Base-by-base conservation (phyloP, 108 stramenopile species). In the Parmales sp. region DNA sequence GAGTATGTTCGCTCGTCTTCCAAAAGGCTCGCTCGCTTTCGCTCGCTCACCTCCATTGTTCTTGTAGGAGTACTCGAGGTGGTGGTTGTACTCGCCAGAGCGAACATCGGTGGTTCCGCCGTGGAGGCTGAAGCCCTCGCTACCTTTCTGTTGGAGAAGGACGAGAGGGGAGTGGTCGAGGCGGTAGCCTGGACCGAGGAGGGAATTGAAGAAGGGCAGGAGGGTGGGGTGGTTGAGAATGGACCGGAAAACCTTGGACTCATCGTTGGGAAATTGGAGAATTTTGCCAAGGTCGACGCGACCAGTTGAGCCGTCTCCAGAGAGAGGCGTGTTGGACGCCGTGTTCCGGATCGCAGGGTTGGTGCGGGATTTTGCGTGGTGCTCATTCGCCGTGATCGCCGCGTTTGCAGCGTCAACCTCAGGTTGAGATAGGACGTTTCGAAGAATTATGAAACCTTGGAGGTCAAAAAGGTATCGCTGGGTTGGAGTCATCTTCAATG, bases 111-210 rank as follows among this genome's bases (percentile, higher is more conserved):
- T 77, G 4, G 93, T 92, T 0, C 93, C 93, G 6, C 93, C 93
- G 69, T 94, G 93, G 22, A 94, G 69, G 64, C 80, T 80, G 72
- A 94, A 94, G 25, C 93, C 93, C 76, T 94, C 93, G 23, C 85
- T 83, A 11, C 91, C 93, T 34, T 77, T 66, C 64, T 94, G 77
- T 69, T 92, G 90, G 63, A 81, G 83, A 11, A 94, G 41, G 4
- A 90, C 80, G 45, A 94, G 82, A 3, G 93, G 93, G 26, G 88
- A 67, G 69, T 94, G 93, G 78, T 94, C 93, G 80, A 94, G 80
- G 48, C 90, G 77, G 79, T 94, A 94, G 18, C 91, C 93, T 70
- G 88, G 86, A 1, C 93, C 93, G 0, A 92, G 66, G 39, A 94
- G 78, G 25, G 82, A 88, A 71, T 91, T 84, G 71, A 88, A 91